Base-by-base conservation (phyloP, 2,329 filamentous ascomycete genomes). In the Cladorrhinum sp. region DNA sequence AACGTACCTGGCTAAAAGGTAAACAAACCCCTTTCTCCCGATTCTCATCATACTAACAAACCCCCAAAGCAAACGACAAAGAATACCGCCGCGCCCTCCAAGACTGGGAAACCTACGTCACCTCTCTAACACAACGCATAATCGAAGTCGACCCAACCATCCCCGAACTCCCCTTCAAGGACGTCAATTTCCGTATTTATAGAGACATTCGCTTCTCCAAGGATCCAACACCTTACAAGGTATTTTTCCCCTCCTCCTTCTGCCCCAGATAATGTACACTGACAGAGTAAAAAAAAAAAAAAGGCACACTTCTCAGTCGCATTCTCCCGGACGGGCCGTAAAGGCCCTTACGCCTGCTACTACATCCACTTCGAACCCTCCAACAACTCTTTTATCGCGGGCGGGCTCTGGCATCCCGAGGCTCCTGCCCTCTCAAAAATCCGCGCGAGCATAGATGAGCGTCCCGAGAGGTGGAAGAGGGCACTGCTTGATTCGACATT, bases 161-260 rank as follows among this genome's bases (percentile, higher is more conserved):
- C 48, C 93, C 93, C 0, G 92, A 96, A 68, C 78, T 96, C 22
- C 93, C 93, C 1, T 79, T 88, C 57, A 95, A 96, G 73, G 92
- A 96, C 71, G 79, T 96, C 67, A 86, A 92, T 52, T 96, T 93
- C 72, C 87, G 92, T 62, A 95, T 96, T 61, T 92, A 96, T 74
- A 82, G 92, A 67, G 92, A 96, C 68, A 83, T 95, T 49, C 85
- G 92, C 58, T 96, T 96, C 76, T 90, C 83, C 69, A 89, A 91
- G 67, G 88, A 96, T 69, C 89, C 85, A 20, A 95, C 91, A 2
- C 92, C 93, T 0, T 96, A 96, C 79, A 96, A 96, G 82, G 90
- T 90, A 76, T 51, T 27, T 51, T 36, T 22, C 8, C 27, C 10
- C 10, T 20, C 5, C 10, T 5, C 52, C 49, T 52, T 55, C 58